phyloP scores from a whole-genome alignment of 2,329 filamentous ascomycete species.

The Hymenoscyphus albidus region DNA sequence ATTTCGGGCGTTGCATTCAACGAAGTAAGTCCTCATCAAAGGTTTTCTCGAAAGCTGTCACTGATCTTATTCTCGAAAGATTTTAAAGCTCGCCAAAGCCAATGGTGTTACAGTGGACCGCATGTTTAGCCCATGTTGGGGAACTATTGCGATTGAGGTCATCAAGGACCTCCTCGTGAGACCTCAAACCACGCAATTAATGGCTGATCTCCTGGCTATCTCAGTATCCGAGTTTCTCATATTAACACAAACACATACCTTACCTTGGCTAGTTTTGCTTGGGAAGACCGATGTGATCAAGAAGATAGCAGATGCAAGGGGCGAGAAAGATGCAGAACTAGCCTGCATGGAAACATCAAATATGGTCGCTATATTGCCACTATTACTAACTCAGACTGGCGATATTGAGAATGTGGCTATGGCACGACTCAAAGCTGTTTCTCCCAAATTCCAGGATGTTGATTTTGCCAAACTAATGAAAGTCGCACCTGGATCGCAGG shows the following conservation, averaged over 20 bases:
- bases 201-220: constrained; percentile 78
- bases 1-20: constrained; percentile 78
- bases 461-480: constrained; percentile 67
- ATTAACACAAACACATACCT: constrained; percentile 72
- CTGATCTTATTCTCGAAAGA: constrained; percentile 37
- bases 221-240: constrained; percentile 70
- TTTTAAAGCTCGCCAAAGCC: constrained; percentile 67
- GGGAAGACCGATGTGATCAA: constrained; percentile 74
- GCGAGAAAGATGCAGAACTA: constrained; percentile 59
- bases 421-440: constrained; percentile 63
- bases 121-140: constrained; percentile 85
- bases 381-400: constrained; percentile 55
- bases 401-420: constrained; percentile 64
- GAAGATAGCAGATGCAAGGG: constrained; percentile 73
- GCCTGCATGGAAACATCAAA: constrained; percentile 54
- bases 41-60: not conserved
- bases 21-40: constrained; percentile 51
- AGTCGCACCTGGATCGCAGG: constrained; percentile 69
- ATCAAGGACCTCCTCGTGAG: constrained; percentile 76
- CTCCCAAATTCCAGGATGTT: constrained; percentile 63
- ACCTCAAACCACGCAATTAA: constrained; percentile 75
- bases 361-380: constrained; percentile 53
- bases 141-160: constrained; percentile 73
- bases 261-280: constrained; percentile 81
- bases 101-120: constrained; percentile 59